A percentile compares a stretch with the other conserved stretches of the same genome.
Conservation (phyloP, 1,284 basidiomycete genomes). For the Mycena sp. region DNA sequence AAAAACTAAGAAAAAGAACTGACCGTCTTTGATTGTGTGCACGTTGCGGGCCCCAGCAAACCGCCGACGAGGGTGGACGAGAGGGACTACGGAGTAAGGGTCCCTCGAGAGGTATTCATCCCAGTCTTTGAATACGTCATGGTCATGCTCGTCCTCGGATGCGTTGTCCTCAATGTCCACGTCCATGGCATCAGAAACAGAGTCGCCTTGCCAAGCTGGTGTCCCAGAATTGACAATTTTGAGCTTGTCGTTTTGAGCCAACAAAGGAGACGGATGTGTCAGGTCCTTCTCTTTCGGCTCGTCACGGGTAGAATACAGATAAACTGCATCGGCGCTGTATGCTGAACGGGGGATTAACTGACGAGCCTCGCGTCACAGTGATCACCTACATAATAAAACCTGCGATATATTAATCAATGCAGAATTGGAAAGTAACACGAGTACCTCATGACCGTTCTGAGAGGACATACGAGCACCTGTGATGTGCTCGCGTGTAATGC, state of each 20-base stretch:
- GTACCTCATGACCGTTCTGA: constrained; percentile 83
- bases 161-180: constrained; percentile 42
- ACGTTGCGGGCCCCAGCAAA: constrained; percentile 85
- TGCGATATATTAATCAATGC: not conserved
- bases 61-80: constrained; percentile 73
- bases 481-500: constrained; percentile 65
- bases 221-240: not conserved
- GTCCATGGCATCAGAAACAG: constrained; percentile 32
- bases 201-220: not conserved
- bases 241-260: constrained; percentile 34
- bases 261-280: constrained; percentile 17
- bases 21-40: constrained; percentile 92
- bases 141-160: constrained; percentile 31
- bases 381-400: constrained; percentile 23
- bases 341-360: constrained; percentile 53
- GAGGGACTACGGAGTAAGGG: constrained; percentile 55
- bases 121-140: constrained; percentile 30
- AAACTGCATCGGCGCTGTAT: constrained; percentile 82
- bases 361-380: not conserved
- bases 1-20: constrained; percentile 34
- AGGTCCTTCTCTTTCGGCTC: constrained; percentile 51
- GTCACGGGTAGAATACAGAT: constrained; percentile 85
- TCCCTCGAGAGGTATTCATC: constrained; percentile 28
- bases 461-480: constrained; percentile 84
- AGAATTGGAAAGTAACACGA: not conserved